These are phyloP conservation scores for Teratosphaeria viscida DNA, from an alignment of 2,329 filamentous ascomycete genomes.

Conservation along the genomic window DNA sequence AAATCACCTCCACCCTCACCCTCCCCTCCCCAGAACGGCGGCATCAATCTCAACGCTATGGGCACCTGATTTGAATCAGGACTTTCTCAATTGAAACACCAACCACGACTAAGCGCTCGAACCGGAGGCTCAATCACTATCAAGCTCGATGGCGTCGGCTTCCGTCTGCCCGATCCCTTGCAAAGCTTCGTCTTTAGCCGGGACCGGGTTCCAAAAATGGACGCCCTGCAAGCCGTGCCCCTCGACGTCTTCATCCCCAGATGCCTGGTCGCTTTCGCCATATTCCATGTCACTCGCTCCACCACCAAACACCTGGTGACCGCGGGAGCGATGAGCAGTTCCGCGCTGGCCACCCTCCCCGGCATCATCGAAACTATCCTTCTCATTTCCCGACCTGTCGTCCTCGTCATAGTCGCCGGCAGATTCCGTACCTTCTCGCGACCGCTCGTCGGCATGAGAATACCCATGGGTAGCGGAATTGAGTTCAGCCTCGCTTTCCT, in stretches of 20 bases:
- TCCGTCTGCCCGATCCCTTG: constrained; percentile 9
- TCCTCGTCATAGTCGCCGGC: not conserved
- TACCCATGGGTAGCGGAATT: not conserved
- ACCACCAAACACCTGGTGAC: constrained; percentile 6
- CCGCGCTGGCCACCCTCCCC: not conserved
- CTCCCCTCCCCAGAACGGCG: no score
- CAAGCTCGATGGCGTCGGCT: constrained; percentile 18
- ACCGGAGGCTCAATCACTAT: constrained; percentile 13
- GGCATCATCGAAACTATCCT: constrained; percentile 7
- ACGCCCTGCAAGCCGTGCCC: constrained; percentile 3
- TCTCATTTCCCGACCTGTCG: constrained; percentile 1
- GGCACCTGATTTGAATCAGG: not conserved
- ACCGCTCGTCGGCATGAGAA: not conserved
- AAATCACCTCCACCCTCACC: no score
- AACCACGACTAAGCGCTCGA: not conserved
- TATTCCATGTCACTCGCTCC: constrained; percentile 5
- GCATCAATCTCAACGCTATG: not conserved
- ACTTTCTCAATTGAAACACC: not conserved
- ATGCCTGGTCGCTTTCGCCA: constrained; percentile 4
- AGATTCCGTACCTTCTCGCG: not conserved
- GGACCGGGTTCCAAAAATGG: not conserved
- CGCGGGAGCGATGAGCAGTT: not conserved
- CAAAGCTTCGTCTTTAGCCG: constrained; percentile 8
- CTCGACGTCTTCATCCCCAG: constrained; percentile 2
- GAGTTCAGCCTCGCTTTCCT: constrained; percentile 4